These are phyloP conservation scores for Diaporthe sp. DNA, from an alignment of 2,329 filamentous ascomycete species.

Conservation along the genomic window DNA sequence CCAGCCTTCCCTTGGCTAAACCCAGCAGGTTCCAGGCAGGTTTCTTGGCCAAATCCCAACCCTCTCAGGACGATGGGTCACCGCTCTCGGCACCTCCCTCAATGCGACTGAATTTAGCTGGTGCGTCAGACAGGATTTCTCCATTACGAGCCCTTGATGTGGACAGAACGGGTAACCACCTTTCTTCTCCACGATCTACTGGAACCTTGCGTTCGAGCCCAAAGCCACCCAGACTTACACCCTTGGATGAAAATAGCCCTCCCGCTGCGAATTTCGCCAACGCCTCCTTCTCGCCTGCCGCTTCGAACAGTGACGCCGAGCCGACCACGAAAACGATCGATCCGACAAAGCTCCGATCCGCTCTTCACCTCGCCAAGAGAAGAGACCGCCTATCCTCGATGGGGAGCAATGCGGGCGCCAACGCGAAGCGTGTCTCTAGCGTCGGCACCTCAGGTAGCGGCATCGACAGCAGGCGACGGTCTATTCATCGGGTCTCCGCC, in stretches of 20 bases:
- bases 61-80: conserved; percentile 68
- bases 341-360: conserved; percentile 67
- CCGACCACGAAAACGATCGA: conserved; percentile 61
- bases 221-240: conserved; percentile 53
- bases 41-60: conserved; percentile 76
- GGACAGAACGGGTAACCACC: conserved; percentile 63
- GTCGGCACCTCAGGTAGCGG: conserved; percentile 53
- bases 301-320: conserved; percentile 64
- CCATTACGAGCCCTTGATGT: conserved; percentile 67
- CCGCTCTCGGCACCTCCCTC: conserved; percentile 70
- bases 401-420: conserved; percentile 53
- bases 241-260: conserved; percentile 67
- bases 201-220: conserved; percentile 47
- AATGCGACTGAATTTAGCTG: conserved; percentile 70
- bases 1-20: conserved; percentile 60
- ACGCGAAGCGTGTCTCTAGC: conserved; percentile 61
- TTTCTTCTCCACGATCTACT: conserved; percentile 58
- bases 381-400: conserved; percentile 57
- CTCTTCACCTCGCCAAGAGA: conserved; percentile 67
- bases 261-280: conserved; percentile 54
- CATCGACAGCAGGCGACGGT: conserved; percentile 48
- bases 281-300: conserved; percentile 53
- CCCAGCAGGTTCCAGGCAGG: conserved; percentile 88
- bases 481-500: conserved; percentile 49
- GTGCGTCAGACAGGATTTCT: conserved; percentile 64